phyloP scores from a whole-genome alignment of 495 filamentous ascomycete species.

The Neurospora cerealis region DNA sequence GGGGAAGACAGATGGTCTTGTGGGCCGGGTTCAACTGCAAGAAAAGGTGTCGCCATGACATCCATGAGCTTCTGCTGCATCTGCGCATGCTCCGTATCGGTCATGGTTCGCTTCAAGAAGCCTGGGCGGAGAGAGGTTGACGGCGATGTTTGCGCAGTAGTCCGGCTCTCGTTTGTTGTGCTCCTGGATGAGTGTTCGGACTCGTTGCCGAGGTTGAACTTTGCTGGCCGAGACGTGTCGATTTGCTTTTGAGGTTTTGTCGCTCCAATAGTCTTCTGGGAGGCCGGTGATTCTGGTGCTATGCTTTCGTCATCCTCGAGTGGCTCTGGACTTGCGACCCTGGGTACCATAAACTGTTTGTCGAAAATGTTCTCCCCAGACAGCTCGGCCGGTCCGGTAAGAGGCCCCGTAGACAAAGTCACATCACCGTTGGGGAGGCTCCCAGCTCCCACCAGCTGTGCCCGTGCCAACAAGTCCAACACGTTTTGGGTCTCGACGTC shows the following conservation, averaged over 20 bases:
- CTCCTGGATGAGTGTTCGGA: constrained; percentile 47
- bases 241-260: neutral
- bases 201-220: constrained; percentile 13
- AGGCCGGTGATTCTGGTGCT: neutral
- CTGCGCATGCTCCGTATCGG: constrained; percentile 60
- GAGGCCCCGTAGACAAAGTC: constrained; percentile 42
- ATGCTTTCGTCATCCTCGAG: constrained; percentile 12
- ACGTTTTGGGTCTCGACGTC: constrained; percentile 83
- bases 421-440: constrained; percentile 34
- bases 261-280: neutral
- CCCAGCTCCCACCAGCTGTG: constrained; percentile 58
- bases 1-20: constrained; percentile 32
- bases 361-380: constrained; percentile 71
- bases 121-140: constrained; percentile 53
- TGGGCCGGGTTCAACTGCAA: constrained; percentile 41
- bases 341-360: constrained; percentile 49
- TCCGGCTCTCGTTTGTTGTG: constrained; percentile 44
- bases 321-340: constrained; percentile 42
- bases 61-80: constrained; percentile 83
- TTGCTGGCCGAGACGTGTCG: constrained; percentile 2
- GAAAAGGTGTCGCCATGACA: constrained; percentile 75
- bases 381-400: constrained; percentile 66
- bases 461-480: constrained; percentile 75
- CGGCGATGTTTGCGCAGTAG: constrained; percentile 42
- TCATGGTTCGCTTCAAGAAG: constrained; percentile 71